Percentiles rank a stretch among this genome's conserved stretches.
phyloP scores from a whole-genome alignment of 495 filamentous ascomycete species.

The Chaetomium cochliodes region DNA sequence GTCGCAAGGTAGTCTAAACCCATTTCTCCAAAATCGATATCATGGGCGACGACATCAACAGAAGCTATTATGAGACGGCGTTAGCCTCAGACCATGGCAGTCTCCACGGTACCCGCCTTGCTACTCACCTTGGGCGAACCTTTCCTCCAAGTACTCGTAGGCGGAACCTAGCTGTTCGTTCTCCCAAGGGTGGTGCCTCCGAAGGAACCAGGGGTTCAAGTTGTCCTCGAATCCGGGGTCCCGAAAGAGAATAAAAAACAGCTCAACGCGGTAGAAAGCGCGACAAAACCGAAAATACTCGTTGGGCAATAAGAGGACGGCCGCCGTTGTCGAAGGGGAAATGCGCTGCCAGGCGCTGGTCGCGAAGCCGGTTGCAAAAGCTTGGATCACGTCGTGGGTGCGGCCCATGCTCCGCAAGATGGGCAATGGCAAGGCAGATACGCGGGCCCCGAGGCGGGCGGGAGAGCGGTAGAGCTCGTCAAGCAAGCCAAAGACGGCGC shows the following conservation, averaged over 20 bases:
- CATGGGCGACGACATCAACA: not conserved
- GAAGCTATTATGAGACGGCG: not conserved
- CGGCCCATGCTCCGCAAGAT: not conserved
- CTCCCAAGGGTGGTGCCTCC: not conserved
- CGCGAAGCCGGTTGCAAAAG: not conserved
- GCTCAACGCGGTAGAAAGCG: not conserved
- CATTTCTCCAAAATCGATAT: not conserved
- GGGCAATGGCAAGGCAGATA: not conserved
- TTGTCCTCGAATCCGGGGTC: not conserved
- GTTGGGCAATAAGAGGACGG: not conserved
- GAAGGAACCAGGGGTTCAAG: slow-evolving; percentile 3
- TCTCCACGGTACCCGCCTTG: not conserved
- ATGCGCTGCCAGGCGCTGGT: not conserved
- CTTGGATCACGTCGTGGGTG: not conserved
- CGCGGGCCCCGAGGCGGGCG: not conserved
- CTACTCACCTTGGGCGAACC: not conserved
- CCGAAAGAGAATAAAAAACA: not conserved
- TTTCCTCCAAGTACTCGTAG: slow-evolving; percentile 1
- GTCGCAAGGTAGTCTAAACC: not conserved
- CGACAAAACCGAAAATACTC: slow-evolving; percentile 3
- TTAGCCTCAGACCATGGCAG: not conserved
- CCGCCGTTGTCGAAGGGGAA: not conserved
- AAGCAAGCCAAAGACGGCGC: not conserved
- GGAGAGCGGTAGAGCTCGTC: not conserved
- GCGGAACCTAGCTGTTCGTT: slow-evolving; percentile 2